phyloP scores from a whole-genome alignment of 2,329 filamentous ascomycete species.

The Pseudodiploospora longispora region DNA sequence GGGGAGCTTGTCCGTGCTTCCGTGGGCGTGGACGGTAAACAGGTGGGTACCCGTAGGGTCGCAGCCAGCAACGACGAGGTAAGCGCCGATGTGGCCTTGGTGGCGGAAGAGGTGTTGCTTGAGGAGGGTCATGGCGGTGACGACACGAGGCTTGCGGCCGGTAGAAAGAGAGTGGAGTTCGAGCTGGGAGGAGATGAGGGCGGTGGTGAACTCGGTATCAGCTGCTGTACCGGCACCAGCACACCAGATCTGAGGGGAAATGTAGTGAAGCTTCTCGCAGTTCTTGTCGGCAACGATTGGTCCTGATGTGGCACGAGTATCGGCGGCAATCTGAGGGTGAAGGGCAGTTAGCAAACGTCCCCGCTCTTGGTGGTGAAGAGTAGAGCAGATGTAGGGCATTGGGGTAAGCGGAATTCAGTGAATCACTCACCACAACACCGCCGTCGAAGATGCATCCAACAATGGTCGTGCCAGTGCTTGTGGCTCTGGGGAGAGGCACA shows the following conservation, averaged over 20 bases:
- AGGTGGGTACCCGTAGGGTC: conserved; percentile 92
- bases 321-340: conserved; percentile 80
- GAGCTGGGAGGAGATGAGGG: conserved; percentile 96
- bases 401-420: not conserved
- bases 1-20: conserved; percentile 94
- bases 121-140: conserved; percentile 98
- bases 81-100: conserved; percentile 95
- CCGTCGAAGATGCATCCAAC: conserved; percentile 95
- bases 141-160: conserved; percentile 90
- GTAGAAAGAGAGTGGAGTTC: conserved; percentile 96
- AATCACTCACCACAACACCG: conserved; percentile 72
- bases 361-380: not conserved
- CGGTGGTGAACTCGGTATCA: conserved; percentile 98
- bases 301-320: conserved; percentile 93
- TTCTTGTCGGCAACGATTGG: conserved; percentile 99
- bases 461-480: conserved; percentile 97
- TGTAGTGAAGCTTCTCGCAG: conserved; percentile 99
- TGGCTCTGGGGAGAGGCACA: conserved; percentile 92
- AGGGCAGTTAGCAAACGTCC: not conserved
- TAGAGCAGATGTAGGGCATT: not conserved
- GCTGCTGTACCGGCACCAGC: conserved; percentile 95
- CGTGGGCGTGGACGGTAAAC: conserved; percentile 97
- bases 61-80: conserved; percentile 92
- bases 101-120: conserved; percentile 99
- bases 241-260: conserved; percentile 98